Conservation (phyloP, 495 filamentous ascomycete species). For the Penicillium salamii region DNA sequence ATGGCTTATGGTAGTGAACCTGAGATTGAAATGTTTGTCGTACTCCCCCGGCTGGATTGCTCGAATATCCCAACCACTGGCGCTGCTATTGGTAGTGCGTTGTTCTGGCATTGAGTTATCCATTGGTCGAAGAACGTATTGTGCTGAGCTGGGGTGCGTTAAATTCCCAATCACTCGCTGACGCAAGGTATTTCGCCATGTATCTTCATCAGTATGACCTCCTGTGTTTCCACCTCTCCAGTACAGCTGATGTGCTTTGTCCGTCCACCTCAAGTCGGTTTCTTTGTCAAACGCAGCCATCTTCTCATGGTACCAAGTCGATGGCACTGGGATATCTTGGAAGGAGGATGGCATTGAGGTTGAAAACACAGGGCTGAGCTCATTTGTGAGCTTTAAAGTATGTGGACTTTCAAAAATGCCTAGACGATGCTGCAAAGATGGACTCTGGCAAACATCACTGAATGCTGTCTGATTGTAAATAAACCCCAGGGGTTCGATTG, state of each 20-base stretch:
- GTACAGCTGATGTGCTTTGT: conserved; percentile 22
- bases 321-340: conserved; percentile 5
- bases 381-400: not conserved
- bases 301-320: not conserved
- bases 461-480: conserved; percentile 2
- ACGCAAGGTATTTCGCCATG: not conserved
- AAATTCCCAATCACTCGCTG: not conserved
- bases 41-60: not conserved
- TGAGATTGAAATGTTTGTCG: not conserved
- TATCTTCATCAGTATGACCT: conserved; percentile 8
- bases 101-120: not conserved
- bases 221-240: conserved; percentile 46
- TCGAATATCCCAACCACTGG: not conserved
- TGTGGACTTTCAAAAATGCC: not conserved
- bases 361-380: conserved; percentile 1
- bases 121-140: not conserved
- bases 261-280: not conserved
- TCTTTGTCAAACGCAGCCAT: not conserved
- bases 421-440: conserved; percentile 1
- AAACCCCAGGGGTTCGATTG: not conserved
- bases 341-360: not conserved
- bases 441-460: conserved; percentile 1
- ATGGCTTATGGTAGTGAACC: not conserved
- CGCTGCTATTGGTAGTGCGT: not conserved
- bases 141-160: not conserved